These are phyloP conservation scores for Cladophialophora carrionii DNA, from an alignment of 2,329 filamentous ascomycete species.

Conservation along the genomic window DNA sequence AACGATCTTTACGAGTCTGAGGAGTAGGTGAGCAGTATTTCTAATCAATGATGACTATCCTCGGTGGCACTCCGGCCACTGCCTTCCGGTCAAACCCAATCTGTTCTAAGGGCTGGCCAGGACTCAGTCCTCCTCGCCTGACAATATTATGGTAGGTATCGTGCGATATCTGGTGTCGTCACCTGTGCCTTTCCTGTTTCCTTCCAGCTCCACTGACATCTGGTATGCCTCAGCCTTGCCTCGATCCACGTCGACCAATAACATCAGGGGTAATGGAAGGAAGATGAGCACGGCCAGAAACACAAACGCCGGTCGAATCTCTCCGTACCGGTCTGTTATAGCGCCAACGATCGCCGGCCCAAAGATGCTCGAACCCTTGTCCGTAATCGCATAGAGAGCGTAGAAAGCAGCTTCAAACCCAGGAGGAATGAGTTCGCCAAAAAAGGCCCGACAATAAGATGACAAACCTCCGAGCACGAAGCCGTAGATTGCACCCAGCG, in stretches of 20 bases:
- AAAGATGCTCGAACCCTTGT: conserved; percentile 93
- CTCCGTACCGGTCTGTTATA: conserved; percentile 82
- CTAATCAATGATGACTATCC: conserved; percentile 25
- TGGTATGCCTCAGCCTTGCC: conserved; percentile 70
- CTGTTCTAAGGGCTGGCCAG: neutral
- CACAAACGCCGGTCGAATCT: conserved; percentile 85
- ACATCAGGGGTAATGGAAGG: conserved; percentile 80
- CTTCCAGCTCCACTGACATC: conserved; percentile 60
- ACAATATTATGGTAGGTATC: conserved; percentile 34
- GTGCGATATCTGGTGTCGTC: conserved; percentile 23
- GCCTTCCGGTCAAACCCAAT: conserved; percentile 5
- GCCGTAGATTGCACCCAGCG: conserved; percentile 85
- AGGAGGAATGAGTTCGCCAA: conserved; percentile 89
- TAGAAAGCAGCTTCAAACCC: conserved; percentile 96
- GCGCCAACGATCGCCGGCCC: conserved; percentile 90
- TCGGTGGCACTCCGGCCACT: neutral
- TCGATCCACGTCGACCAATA: conserved; percentile 80
- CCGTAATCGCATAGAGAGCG: conserved; percentile 93
- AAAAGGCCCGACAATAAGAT: conserved; percentile 88
- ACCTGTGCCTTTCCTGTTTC: conserved; percentile 26
- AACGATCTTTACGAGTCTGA: neutral
- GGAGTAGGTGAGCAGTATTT: conserved; percentile 16
- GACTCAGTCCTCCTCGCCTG: conserved; percentile 34
- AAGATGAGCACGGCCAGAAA: conserved; percentile 86
- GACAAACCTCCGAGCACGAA: conserved; percentile 91